These are phyloP conservation scores for Vaucheria bursata DNA, from an alignment of 352 stramenopile species.

Conservation along the genomic window DNA sequence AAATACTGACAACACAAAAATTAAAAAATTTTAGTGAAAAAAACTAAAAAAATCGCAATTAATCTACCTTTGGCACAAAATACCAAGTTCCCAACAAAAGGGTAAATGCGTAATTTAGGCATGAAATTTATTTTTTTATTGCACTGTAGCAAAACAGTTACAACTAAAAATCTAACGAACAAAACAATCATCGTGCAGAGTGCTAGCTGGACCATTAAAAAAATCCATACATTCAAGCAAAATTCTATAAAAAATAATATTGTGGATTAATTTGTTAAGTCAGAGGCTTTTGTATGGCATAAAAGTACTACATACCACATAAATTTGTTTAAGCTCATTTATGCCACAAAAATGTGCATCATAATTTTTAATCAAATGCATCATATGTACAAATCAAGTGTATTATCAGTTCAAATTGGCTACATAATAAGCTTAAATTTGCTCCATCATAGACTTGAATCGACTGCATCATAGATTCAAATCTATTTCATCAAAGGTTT, in stretches of 20 bases:
- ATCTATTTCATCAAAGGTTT: background rate
- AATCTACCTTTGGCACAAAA: too few species aligned
- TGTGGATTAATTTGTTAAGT: too few species aligned
- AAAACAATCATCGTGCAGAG: background rate
- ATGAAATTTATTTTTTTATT: background rate
- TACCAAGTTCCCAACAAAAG: too few species aligned
- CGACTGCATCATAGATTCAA: background rate
- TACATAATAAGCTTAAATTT: background rate
- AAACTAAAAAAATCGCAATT: background rate
- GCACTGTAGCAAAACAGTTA: background rate
- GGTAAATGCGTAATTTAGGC: background rate
- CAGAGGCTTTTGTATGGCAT: too few species aligned
- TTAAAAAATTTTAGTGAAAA: slow-evolving; percentile 51
- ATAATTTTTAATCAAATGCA: background rate
- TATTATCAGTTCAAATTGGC: background rate
- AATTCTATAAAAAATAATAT: too few species aligned
- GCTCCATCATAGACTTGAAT: background rate
- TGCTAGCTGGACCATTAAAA: too few species aligned
- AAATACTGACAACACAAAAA: slow-evolving; percentile 54
- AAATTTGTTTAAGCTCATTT: too few species aligned
- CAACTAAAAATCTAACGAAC: background rate
- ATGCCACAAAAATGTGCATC: too few species aligned
- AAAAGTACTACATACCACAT: too few species aligned
- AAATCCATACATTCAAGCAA: too few species aligned
- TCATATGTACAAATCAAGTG: background rate